Evolutionary conservation across 176 grass and related monocot genomes (phyloP), one percentile per base, ranked within the genome.

Genomic region (Lolium perenne): DNA sequence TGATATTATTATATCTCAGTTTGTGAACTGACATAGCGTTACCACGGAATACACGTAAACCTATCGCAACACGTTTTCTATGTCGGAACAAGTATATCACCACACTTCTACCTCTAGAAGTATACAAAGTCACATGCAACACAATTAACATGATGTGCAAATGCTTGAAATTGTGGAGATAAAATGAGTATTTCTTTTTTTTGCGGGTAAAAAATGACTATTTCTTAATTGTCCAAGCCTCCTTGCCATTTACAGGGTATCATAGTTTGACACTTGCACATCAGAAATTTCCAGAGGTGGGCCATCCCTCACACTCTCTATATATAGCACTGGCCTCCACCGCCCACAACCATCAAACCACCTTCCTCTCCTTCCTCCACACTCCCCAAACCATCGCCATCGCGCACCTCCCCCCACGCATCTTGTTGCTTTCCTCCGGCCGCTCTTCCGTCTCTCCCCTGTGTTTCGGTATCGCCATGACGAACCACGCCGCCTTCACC

Each of bases 401-500:
- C 76, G 55, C 38, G 15, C 58, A 5, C 22, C 55, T 75, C 71
- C 38, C 41, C 63, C 53, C 57, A 16, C 55, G 69, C 23, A 10
- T 25, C 71, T 29, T 23, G 25, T 51, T 29, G 80, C 51, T 59
- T 75, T 68, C 16, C 47, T 26, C n/a, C 35, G 9, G 18, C 51
- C 8, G 21, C 17, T 11, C 25, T 2, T 51, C 4, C 22, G 43
- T 74, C n/a, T 13, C 23, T 12, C 16, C 68, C n/a, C 51, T 49
- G 38, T 29, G 41, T 43, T 43, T 43, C 41, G 32, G 51, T 17
- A 35, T 35, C 32, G 10, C 22, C 71, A 97, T 97, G 95, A 89
- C 87, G 60, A 92, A 90, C 51, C 88, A 85, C 61, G 86, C 85
- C 48, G 86, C 76, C 46, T 87, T 89, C n/a, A 4, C 84, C 55